phyloP scores from a whole-genome alignment of 371 early-diverging fungal genomes.

The Mycotypha africana region DNA sequence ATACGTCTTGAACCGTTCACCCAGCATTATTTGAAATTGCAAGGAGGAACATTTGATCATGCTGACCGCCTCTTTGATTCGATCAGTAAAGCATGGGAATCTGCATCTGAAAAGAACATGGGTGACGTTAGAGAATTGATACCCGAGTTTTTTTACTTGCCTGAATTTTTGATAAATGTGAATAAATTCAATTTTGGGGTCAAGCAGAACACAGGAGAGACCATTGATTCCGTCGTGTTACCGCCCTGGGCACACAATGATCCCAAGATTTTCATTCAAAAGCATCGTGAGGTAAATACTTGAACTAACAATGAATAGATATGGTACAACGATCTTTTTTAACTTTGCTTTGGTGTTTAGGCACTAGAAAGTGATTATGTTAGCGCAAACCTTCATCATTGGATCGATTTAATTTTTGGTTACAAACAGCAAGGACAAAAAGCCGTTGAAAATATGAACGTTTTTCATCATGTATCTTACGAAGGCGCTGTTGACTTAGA shows the following conservation, averaged over 20 bases:
- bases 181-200: slow-evolving; percentile 81
- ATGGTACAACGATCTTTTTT: too few relatives aligned
- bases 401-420: slow-evolving; percentile 92
- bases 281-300: slow-evolving; percentile 73
- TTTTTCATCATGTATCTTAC: slow-evolving; percentile 88
- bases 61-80: slow-evolving; percentile 69
- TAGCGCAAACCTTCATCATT: slow-evolving; percentile 74
- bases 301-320: too few relatives aligned
- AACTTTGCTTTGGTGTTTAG: too few relatives aligned
- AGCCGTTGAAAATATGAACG: slow-evolving; percentile 81
- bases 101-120: slow-evolving; percentile 70
- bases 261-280: slow-evolving; percentile 83
- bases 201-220: slow-evolving; percentile 70
- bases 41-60: slow-evolving; percentile 88
- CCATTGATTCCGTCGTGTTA: slow-evolving; percentile 68
- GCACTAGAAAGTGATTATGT: slow-evolving; percentile 92
- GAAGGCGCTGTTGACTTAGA: slow-evolving; percentile 90
- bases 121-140: slow-evolving; percentile 86
- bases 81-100: slow-evolving; percentile 61
- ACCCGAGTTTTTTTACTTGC: slow-evolving; percentile 87
- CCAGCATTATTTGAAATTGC: slow-evolving; percentile 69
- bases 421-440: slow-evolving; percentile 81
- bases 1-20: slow-evolving; percentile 87
- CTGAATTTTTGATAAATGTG: slow-evolving; percentile 78
- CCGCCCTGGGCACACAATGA: slow-evolving; percentile 86